phyloP scores from a whole-genome alignment of 2,329 filamentous ascomycete species.

The Bimuria novae-zelandiae region DNA sequence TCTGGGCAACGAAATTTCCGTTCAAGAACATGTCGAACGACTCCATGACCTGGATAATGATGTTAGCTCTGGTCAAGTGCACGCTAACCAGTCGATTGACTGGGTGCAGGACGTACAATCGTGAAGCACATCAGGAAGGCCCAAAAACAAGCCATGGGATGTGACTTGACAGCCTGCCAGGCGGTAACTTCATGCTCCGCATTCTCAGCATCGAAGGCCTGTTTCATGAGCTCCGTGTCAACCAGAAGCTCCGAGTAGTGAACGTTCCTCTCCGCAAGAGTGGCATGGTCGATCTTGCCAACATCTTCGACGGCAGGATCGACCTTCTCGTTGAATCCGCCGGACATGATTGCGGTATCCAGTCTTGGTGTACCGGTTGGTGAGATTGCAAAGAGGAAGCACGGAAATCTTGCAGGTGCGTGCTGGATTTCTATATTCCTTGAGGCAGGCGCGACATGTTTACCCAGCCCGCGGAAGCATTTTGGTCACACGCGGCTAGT shows the following conservation, averaged over 20 bases:
- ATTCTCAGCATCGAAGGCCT: slow-evolving; percentile 60
- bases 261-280: slow-evolving; percentile 12
- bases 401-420: neutral
- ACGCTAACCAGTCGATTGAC: neutral
- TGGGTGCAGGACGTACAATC: slow-evolving; percentile 49
- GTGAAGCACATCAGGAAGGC: slow-evolving; percentile 60
- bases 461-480: neutral
- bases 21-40: slow-evolving; percentile 6
- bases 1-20: slow-evolving; percentile 27
- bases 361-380: neutral
- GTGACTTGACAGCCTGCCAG: slow-evolving; percentile 54
- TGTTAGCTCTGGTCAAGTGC: neutral
- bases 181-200: slow-evolving; percentile 57
- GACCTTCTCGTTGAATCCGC: neutral
- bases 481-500: neutral
- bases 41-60: neutral
- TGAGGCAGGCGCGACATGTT: neutral
- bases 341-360: neutral
- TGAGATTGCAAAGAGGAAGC: neutral
- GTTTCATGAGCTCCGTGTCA: slow-evolving; percentile 28
- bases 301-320: neutral
- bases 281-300: neutral
- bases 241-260: slow-evolving; percentile 22
- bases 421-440: neutral
- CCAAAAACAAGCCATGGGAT: slow-evolving; percentile 60